These are phyloP conservation scores for Xylogone sp. DNA, from an alignment of 2,329 filamentous ascomycete genomes.

Conservation along the genomic window DNA sequence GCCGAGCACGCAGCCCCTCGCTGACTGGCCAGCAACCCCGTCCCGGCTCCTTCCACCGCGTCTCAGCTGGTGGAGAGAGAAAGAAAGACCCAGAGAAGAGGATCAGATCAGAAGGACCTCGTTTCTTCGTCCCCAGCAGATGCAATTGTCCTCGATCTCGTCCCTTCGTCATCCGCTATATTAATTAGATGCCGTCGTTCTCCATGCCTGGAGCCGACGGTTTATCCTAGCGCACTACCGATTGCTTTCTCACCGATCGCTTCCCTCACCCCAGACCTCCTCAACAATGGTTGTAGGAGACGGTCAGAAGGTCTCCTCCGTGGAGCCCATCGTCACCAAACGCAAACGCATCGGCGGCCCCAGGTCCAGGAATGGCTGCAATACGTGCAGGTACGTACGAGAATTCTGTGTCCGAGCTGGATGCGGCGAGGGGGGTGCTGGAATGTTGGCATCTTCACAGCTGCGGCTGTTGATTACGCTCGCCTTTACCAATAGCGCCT, in stretches of 20 bases:
- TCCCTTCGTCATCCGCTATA: neutral
- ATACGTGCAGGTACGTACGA: slow-evolving; percentile 13
- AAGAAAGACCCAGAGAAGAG: no score
- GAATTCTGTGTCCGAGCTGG: neutral
- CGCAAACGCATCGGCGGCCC: neutral
- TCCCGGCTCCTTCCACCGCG: neutral
- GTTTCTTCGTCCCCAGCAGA: neutral
- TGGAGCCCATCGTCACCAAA: neutral
- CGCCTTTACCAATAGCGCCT: no score
- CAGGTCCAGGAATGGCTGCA: slow-evolving; percentile 9
- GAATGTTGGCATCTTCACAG: neutral
- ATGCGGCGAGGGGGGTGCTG: neutral
- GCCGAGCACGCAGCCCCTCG: neutral
- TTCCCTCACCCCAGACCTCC: neutral
- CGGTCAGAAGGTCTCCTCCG: neutral
- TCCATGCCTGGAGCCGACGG: neutral
- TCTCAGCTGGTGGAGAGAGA: neutral
- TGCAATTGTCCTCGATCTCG: neutral
- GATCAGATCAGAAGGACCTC: no score
- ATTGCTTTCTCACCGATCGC: neutral
- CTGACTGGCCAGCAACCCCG: neutral
- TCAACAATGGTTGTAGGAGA: neutral
- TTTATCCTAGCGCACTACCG: neutral
- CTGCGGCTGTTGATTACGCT: neutral
- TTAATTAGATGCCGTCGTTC: neutral